Evolutionary conservation across 805 yeast species (phyloP), one percentile per base, ranked within the genome.

Genomic region (Starmerella sp.): DNA sequence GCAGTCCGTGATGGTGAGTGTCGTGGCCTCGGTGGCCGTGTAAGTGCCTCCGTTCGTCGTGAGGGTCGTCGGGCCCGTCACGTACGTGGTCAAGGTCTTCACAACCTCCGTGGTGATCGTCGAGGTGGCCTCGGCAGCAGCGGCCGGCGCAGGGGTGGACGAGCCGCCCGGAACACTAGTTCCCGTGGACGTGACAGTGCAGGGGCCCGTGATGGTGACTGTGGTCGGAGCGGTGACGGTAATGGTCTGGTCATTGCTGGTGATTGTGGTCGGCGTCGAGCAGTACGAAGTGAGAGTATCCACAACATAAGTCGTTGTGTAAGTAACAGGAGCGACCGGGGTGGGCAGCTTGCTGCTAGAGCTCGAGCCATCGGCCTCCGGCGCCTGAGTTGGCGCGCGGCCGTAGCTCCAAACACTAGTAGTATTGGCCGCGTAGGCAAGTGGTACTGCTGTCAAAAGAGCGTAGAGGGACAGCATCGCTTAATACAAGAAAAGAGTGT

Each of bases 1-100:
- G 73, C 86, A 81, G 77, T 86, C 83, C 66, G 95, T 85, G 80
- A 86, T 78, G 72, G 93, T 86, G 67, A 86, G 71, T 63, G 95
- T 85, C 70, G 91, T 84, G 60, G 91, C 81, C 65, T 71, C 83
- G 60, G 90, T 81, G 70, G 79, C 80, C n/a, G 65, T 63, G 64
- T 57, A 59, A 30, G 66, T 63, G 53, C 51, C 39, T 22, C 59
- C 60, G 56, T 60, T 59, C 68, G 80, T 76, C 61, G 74, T 74
- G 57, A 84, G 62, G 53, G 75, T 71, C 61, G 93, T 85, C 52
- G 91, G 72, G 59, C 67, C 74, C 69, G 91, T 88, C 72, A 91
- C 84, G 82, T 80, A 83, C 61, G 91, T 84, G 71, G 86, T 80
- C 77, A 74, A 77, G 66, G 75, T 62, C 17, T 63, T 59, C 30